phyloP scores from a whole-genome alignment of 352 stramenopile genomes.

The Pythium guiyangense region DNA sequence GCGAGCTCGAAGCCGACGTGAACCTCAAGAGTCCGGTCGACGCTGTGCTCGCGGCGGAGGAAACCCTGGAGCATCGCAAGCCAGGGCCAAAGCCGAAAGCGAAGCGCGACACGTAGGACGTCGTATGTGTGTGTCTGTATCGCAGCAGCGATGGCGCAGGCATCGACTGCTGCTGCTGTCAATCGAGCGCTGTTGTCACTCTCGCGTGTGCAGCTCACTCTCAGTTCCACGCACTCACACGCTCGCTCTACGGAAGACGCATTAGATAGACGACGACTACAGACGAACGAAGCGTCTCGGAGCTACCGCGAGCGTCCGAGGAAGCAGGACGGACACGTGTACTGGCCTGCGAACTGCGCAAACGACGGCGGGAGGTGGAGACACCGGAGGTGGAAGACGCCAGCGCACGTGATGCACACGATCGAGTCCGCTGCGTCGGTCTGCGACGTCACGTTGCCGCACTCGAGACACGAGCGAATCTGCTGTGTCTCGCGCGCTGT shows the following conservation, averaged over 20 bases:
- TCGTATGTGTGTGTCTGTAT: not conserved
- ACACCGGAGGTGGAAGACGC: constrained; percentile 49
- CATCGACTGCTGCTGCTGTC: not conserved
- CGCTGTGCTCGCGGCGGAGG: constrained; percentile 51
- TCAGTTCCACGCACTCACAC: no score
- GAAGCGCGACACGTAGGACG: constrained; percentile 16
- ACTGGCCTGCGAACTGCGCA: constrained; percentile 46
- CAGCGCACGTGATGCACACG: constrained; percentile 36
- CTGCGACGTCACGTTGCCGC: constrained; percentile 25
- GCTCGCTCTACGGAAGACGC: not conserved
- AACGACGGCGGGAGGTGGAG: constrained; percentile 55
- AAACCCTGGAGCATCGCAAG: constrained; percentile 40
- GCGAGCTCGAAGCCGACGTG: constrained; percentile 31
- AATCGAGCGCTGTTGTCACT: not conserved
- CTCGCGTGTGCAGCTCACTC: no score
- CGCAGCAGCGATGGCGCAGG: not conserved
- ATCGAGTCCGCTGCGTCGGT: constrained; percentile 31
- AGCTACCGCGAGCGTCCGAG: constrained; percentile 24
- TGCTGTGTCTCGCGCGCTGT: not conserved
- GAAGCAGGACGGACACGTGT: constrained; percentile 64
- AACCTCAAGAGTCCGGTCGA: constrained; percentile 64
- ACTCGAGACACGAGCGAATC: constrained; percentile 30
- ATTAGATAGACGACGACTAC: not conserved
- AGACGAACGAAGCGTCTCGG: not conserved
- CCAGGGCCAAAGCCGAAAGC: constrained; percentile 52